These are phyloP conservation scores for Lenwebbia sp. DNA, from an alignment of 345 rosid genomes.

Conservation along the genomic window DNA sequence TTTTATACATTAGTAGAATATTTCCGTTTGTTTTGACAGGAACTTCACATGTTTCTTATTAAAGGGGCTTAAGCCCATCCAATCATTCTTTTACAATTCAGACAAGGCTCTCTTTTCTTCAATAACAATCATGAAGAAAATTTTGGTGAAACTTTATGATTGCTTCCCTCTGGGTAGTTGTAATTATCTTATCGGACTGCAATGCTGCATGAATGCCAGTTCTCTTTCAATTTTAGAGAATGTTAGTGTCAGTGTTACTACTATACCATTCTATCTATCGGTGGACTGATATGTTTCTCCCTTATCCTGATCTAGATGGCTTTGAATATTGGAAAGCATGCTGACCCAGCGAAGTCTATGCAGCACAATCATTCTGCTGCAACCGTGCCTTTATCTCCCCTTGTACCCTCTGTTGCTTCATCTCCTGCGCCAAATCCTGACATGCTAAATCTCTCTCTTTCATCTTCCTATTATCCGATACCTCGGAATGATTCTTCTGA, in stretches of 20 bases:
- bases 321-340: conserved; percentile 25
- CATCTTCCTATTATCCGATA: conserved; percentile 21
- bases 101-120: not conserved
- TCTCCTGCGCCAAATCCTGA: conserved; percentile 20
- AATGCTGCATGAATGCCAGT: not conserved
- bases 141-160: not conserved
- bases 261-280: not conserved
- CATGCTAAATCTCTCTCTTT: conserved; percentile 18
- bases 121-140: not conserved
- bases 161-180: not conserved
- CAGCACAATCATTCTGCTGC: conserved; percentile 27
- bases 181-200: not conserved
- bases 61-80: not conserved
- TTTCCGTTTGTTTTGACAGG: not conserved
- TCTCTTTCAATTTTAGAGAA: not conserved
- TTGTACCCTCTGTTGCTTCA: conserved; percentile 13
- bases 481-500: conserved; percentile 20
- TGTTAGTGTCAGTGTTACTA: not conserved
- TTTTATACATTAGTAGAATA: not conserved
- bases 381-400: conserved; percentile 24
- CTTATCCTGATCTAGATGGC: conserved; percentile 23
- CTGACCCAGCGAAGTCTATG: conserved; percentile 15
- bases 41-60: not conserved
- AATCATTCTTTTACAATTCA: not conserved
- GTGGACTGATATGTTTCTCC: not conserved